Percentiles rank a stretch among this genome's conserved stretches.
These are phyloP conservation scores for Coemansia sp. DNA, from an alignment of 192 early-diverging fungal genomes.

Conservation along the genomic window DNA sequence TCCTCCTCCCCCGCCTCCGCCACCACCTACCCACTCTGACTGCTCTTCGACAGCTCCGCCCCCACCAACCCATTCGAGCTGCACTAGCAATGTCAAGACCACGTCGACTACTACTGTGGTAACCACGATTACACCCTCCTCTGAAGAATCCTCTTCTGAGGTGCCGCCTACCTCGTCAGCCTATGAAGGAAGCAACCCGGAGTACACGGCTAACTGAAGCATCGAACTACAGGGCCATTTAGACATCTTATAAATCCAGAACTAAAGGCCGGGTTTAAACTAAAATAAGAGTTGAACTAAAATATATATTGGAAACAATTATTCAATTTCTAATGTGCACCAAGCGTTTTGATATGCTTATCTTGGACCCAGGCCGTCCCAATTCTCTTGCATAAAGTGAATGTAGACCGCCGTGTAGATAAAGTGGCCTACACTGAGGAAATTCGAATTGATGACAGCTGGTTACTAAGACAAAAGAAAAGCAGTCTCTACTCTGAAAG, in stretches of 20 bases:
- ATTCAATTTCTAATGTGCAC: too few relatives aligned
- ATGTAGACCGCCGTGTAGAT: too few relatives aligned
- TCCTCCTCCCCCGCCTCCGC: slow-evolving; percentile 9
- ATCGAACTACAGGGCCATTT: not conserved
- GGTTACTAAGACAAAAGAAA: not conserved
- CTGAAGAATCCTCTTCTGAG: slow-evolving; percentile 4
- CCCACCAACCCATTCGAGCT: slow-evolving; percentile 12
- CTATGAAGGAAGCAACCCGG: slow-evolving; percentile 8
- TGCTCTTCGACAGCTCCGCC: slow-evolving; percentile 15
- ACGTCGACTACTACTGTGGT: slow-evolving; percentile 45
- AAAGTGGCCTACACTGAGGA: too few relatives aligned
- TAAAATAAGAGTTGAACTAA: not conserved
- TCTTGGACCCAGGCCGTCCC: too few relatives aligned
- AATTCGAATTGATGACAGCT: too few relatives aligned
- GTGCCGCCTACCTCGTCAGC: not conserved
- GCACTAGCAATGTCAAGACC: slow-evolving; percentile 1
- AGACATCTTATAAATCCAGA: not conserved
- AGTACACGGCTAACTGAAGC: slow-evolving; percentile 1
- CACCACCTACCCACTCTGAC: slow-evolving; percentile 12
- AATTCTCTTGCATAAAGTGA: too few relatives aligned
- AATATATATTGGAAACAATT: not conserved
- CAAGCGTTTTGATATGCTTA: too few relatives aligned
- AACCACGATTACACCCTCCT: slow-evolving; percentile 33
- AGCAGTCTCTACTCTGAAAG: too few relatives aligned
- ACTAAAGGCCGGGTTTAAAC: not conserved